Percentiles rank a stretch among this genome's conserved stretches.
Conservation (phyloP, 2,329 filamentous ascomycete species). For the Neofusicoccum kwambonambiense region DNA sequence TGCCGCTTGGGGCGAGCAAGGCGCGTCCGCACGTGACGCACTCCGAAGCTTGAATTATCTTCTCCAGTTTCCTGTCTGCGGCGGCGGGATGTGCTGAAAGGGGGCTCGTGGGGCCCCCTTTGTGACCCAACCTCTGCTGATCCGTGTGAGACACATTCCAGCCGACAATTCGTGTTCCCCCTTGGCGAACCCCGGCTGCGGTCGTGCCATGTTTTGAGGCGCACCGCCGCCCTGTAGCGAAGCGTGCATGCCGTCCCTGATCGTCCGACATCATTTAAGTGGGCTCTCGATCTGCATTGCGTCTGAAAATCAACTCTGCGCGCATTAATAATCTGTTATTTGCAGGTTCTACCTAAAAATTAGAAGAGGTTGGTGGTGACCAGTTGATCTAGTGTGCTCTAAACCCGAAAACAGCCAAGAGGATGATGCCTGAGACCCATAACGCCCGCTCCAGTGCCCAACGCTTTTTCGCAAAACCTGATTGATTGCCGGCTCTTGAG, state of each 20-base stretch:
- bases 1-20: neutral
- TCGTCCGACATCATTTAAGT: constrained; percentile 14
- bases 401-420: neutral
- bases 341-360: neutral
- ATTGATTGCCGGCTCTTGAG: neutral
- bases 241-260: constrained; percentile 11
- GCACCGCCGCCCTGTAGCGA: constrained; percentile 2
- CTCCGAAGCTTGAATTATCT: neutral
- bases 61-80: neutral
- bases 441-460: constrained; percentile 7
- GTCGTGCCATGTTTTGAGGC: constrained; percentile 12
- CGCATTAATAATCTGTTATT: neutral
- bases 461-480: neutral
- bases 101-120: neutral
- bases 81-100: neutral
- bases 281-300: constrained; percentile 9
- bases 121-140: constrained; percentile 11
- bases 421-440: neutral
- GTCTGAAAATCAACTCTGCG: neutral
- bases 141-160: neutral
- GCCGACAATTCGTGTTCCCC: neutral
- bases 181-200: constrained; percentile 3
- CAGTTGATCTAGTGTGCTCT: neutral
- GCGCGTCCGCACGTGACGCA: constrained; percentile 13
- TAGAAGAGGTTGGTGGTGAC: neutral